These are phyloP conservation scores for Dorcoceras hygrometricum DNA, from an alignment of 257 asterid species.

Conservation along the genomic window DNA sequence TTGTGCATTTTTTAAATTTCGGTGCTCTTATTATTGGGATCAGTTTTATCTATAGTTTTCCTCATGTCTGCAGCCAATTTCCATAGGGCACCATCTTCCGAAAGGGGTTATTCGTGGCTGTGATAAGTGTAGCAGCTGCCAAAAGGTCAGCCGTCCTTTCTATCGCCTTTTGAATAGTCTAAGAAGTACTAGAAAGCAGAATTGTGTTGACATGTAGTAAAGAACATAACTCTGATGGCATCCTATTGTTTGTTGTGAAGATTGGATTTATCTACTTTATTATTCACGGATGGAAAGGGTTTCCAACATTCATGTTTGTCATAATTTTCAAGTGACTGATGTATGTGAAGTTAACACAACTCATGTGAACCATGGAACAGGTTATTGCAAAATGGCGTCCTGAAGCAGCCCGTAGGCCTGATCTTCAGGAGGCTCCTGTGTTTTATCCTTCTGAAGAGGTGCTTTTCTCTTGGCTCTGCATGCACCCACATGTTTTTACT, in stretches of 20 bases:
- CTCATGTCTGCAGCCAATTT: slow-evolving; percentile 37
- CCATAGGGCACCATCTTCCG: slow-evolving; percentile 47
- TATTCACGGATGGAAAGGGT: neutral
- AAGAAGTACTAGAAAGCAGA: neutral
- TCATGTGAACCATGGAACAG: slow-evolving; percentile 48
- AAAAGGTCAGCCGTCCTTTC: slow-evolving; percentile 50
- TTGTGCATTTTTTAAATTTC: neutral
- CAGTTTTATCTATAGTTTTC: no score
- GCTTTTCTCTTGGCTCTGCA: slow-evolving; percentile 17
- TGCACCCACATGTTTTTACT: slow-evolving; percentile 14
- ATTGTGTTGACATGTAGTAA: neutral
- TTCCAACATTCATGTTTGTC: slow-evolving; percentile 3
- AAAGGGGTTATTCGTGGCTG: slow-evolving; percentile 92
- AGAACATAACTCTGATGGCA: neutral
- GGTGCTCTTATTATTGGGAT: neutral
- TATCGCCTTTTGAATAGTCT: neutral
- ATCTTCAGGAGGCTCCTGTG: slow-evolving; percentile 82
- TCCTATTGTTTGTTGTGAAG: slow-evolving; percentile 1
- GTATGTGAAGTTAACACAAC: neutral
- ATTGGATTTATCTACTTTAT: slow-evolving; percentile 11
- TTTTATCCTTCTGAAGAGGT: slow-evolving; percentile 98
- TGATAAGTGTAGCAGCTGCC: slow-evolving; percentile 74
- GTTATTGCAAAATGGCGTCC: slow-evolving; percentile 86
- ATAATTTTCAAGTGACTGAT: slow-evolving; percentile 4
- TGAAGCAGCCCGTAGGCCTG: slow-evolving; percentile 71